These are phyloP conservation scores for Picocystis sp. DNA, from an alignment of 163 green algal genomes.

Conservation along the genomic window DNA sequence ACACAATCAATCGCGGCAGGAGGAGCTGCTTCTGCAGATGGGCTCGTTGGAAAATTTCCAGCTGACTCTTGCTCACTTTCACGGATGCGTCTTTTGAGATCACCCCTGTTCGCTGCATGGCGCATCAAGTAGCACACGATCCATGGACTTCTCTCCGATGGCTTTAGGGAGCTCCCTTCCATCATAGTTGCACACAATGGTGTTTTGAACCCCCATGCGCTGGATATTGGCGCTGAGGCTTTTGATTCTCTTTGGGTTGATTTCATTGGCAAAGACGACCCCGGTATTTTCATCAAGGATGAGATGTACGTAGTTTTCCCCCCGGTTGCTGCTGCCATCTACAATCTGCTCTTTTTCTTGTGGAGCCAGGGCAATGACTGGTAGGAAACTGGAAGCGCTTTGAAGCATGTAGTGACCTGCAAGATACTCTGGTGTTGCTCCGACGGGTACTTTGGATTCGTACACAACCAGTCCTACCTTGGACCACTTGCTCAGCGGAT, in stretches of 20 bases:
- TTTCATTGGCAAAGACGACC: slow-evolving; percentile 91
- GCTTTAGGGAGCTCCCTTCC: slow-evolving; percentile 53
- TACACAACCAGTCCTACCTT: slow-evolving; percentile 97
- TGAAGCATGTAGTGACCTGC: slow-evolving; percentile 99
- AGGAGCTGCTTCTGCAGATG: slow-evolving; percentile 95
- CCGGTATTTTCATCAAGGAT: slow-evolving; percentile 86
- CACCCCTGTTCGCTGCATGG: slow-evolving; percentile 89
- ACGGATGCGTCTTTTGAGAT: slow-evolving; percentile 87
- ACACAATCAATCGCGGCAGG: slow-evolving; percentile 91
- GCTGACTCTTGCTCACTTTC: slow-evolving; percentile 78
- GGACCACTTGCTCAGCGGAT: slow-evolving; percentile 87
- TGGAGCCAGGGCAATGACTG: slow-evolving; percentile 88
- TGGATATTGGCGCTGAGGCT: slow-evolving; percentile 80
- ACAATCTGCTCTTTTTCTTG: slow-evolving; percentile 60
- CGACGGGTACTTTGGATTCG: slow-evolving; percentile 86
- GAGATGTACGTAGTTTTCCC: slow-evolving; percentile 96
- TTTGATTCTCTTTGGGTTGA: slow-evolving; percentile 70
- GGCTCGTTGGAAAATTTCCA: slow-evolving; percentile 82
- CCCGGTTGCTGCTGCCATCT: slow-evolving; percentile 66
- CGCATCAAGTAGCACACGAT: slow-evolving; percentile 90
- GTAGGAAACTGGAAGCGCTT: slow-evolving; percentile 92
- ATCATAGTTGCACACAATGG: slow-evolving; percentile 89
- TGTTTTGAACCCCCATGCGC: slow-evolving; percentile 89
- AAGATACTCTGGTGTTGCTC: slow-evolving; percentile 99
- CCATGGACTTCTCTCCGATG: slow-evolving; percentile 44